phyloP scores from a whole-genome alignment of 805 yeast species.

The Cyberlindnera amylophila region DNA sequence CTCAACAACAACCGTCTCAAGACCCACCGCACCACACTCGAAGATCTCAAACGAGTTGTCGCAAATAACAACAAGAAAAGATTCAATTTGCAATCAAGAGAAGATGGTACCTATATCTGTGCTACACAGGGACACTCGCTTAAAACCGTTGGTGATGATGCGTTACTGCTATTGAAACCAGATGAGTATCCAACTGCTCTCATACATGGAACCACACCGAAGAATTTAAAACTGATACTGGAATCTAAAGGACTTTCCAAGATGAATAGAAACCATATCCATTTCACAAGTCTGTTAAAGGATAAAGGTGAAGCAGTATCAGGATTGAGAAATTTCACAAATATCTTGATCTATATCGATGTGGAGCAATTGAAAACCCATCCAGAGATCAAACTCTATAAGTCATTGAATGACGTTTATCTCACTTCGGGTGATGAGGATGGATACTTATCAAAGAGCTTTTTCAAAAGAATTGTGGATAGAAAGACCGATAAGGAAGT shows the following conservation, averaged over 20 bases:
- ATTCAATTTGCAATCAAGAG: conserved; percentile 42
- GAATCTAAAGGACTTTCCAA: conserved; percentile 51
- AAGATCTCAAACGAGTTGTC: conserved; percentile 61
- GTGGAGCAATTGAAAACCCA: conserved; percentile 40
- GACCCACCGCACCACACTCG: conserved; percentile 47
- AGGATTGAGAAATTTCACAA: conserved; percentile 62
- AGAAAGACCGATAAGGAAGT: conserved; percentile 12
- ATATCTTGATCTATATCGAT: conserved; percentile 62
- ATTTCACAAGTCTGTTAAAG: conserved; percentile 64
- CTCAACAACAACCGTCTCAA: conserved; percentile 57
- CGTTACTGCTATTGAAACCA: conserved; percentile 35
- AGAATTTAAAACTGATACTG: conserved; percentile 46
- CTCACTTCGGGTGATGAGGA: conserved; percentile 56
- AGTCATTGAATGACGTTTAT: conserved; percentile 72
- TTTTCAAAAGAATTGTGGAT: conserved; percentile 39
- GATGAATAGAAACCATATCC: conserved; percentile 84
- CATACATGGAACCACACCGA: conserved; percentile 75
- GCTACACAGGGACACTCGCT: conserved; percentile 95
- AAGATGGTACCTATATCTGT: conserved; percentile 45
- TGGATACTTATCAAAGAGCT: conserved; percentile 47
- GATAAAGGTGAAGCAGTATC: conserved; percentile 48
- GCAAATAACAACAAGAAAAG: conserved; percentile 65
- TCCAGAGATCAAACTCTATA: conserved; percentile 47
- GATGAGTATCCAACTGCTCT: conserved; percentile 48
- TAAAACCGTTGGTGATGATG: conserved; percentile 36